phyloP scores from a whole-genome alignment of 2,329 filamentous ascomycete genomes.

The Lachnellula subtilissima region DNA sequence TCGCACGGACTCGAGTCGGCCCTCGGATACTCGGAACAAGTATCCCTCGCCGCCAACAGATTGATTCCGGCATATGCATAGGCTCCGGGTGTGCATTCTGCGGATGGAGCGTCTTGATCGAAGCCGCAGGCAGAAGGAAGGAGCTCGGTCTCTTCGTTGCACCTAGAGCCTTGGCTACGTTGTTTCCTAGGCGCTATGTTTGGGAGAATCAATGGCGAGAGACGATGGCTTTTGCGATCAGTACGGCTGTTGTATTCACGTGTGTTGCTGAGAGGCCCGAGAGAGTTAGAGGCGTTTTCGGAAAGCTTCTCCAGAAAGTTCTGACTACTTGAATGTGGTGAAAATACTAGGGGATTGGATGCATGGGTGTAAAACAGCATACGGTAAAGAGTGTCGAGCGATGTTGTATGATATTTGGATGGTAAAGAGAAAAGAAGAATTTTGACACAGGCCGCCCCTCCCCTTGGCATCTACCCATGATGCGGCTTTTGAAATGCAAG shows the following conservation, averaged over 20 bases:
- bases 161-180: constrained; percentile 68
- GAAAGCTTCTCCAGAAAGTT: constrained; percentile 45
- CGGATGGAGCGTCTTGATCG: constrained; percentile 76
- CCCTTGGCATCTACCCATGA: too few species aligned
- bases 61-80: constrained; percentile 64
- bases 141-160: constrained; percentile 79
- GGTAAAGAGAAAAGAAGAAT: not conserved
- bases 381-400: not conserved
- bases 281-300: constrained; percentile 65
- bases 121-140: constrained; percentile 59
- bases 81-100: constrained; percentile 68
- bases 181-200: constrained; percentile 66
- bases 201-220: constrained; percentile 62
- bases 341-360: not conserved
- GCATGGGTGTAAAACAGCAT: not conserved
- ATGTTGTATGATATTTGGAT: not conserved
- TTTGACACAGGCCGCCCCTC: not conserved
- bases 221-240: constrained; percentile 59
- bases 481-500: too few species aligned
- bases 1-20: constrained; percentile 68
- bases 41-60: constrained; percentile 41
- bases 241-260: constrained; percentile 66
- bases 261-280: constrained; percentile 57
- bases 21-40: constrained; percentile 60
- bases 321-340: constrained; percentile 7